phyloP scores from a whole-genome alignment of 371 early-diverging fungal genomes.

The Coemansia sp. region DNA sequence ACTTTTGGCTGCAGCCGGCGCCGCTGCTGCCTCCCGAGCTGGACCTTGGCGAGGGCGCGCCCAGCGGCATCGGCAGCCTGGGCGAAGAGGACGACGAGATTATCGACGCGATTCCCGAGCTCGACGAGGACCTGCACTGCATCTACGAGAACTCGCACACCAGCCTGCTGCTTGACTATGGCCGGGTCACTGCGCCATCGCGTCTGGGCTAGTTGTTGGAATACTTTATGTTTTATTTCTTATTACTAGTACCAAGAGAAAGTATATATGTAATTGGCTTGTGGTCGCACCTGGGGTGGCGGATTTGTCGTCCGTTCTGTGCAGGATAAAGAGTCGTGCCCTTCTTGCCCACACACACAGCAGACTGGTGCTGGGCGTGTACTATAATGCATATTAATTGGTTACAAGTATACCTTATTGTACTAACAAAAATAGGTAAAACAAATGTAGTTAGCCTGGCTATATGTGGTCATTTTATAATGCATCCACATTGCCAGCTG shows the following conservation, averaged over 20 bases:
- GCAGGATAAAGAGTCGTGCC: too few species aligned
- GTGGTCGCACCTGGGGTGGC: too few species aligned
- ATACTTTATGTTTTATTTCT: not conserved
- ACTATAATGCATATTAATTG: too few species aligned
- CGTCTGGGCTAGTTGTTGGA: constrained; percentile 38
- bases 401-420: too few species aligned
- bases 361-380: too few species aligned
- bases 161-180: constrained; percentile 67
- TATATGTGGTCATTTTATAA: too few species aligned
- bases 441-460: too few species aligned
- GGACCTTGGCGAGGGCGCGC: constrained; percentile 14
- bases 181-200: constrained; percentile 66
- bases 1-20: constrained; percentile 48
- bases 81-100: constrained; percentile 53
- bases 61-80: constrained; percentile 45
- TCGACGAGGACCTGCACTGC: constrained; percentile 63
- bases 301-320: too few species aligned
- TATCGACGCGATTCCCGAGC: constrained; percentile 62
- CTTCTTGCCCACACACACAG: too few species aligned
- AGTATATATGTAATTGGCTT: too few species aligned
- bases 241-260: not conserved
- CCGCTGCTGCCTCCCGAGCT: constrained; percentile 48
- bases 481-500: too few species aligned
- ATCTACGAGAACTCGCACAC: constrained; percentile 66
- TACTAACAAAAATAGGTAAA: too few species aligned